These are phyloP conservation scores for Saturnispora besseyi DNA, from an alignment of 805 yeast species.

Conservation along the genomic window DNA sequence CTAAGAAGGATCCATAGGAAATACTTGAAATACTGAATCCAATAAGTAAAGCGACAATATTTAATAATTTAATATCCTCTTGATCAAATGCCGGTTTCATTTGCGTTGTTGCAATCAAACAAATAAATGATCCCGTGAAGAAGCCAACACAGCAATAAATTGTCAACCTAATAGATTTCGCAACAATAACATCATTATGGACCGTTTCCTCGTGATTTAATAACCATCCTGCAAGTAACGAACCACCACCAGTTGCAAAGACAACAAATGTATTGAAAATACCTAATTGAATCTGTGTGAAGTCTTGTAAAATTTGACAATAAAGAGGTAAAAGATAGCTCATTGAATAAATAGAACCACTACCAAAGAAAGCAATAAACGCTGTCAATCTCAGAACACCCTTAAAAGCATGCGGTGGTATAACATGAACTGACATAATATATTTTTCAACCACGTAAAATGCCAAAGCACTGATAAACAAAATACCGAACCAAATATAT, in stretches of 20 bases:
- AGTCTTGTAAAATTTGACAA: constrained; percentile 35
- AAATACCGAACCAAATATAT: constrained; percentile 11
- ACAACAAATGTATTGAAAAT: constrained; percentile 34
- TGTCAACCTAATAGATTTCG: constrained; percentile 18
- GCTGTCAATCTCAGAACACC: constrained; percentile 34
- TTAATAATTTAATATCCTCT: constrained; percentile 10
- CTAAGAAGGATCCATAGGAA: constrained; percentile 35
- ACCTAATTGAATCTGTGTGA: constrained; percentile 32
- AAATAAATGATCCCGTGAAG: constrained; percentile 17
- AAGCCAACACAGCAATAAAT: constrained; percentile 17
- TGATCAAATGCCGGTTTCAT: constrained; percentile 19
- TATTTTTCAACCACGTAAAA: constrained; percentile 30
- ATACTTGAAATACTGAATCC: constrained; percentile 28
- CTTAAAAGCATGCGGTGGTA: constrained; percentile 32
- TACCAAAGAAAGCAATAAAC: constrained; percentile 29
- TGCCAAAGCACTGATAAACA: constrained; percentile 12
- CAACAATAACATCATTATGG: constrained; percentile 14
- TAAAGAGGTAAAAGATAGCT: constrained; percentile 34
- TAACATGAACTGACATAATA: constrained; percentile 30
- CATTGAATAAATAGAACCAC: constrained; percentile 30
- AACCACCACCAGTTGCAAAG: constrained; percentile 31
- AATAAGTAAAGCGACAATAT: constrained; percentile 17
- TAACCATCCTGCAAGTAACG: constrained; percentile 30
- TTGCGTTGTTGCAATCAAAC: constrained; percentile 14
- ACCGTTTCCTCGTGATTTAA: constrained; percentile 21